phyloP scores from a whole-genome alignment of 768 basidiomycete genomes.

The Mycena metata region DNA sequence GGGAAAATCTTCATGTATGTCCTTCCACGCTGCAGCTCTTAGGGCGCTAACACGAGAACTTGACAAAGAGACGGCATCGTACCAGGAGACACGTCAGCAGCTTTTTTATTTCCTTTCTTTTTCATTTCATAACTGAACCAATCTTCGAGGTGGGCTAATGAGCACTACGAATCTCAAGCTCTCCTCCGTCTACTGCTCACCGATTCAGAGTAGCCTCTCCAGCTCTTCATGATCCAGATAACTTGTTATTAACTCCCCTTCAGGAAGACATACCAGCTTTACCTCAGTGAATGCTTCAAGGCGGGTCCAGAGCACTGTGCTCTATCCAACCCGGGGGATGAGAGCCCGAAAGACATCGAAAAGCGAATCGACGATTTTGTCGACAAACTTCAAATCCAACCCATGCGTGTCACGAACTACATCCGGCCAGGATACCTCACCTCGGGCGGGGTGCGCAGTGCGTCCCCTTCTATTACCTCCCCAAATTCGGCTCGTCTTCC shows the following conservation, averaged over 20 bases:
- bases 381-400: conserved; percentile 27
- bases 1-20: conserved; percentile 35
- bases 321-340: conserved; percentile 13
- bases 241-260: too few relatives aligned
- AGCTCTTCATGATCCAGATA: too few relatives aligned
- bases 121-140: too few relatives aligned
- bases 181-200: conserved; percentile 33
- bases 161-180: conserved; percentile 33
- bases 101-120: too few relatives aligned
- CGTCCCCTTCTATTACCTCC: too few relatives aligned
- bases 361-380: conserved; percentile 34
- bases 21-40: too few relatives aligned
- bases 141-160: conserved; percentile 36
- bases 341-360: conserved; percentile 22
- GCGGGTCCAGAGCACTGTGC: conserved; percentile 27
- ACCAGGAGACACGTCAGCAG: conserved; percentile 30
- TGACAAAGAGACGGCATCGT: conserved; percentile 37
- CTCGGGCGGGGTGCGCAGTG: conserved; percentile 35
- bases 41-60: too few relatives aligned
- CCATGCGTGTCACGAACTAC: conserved; percentile 28
- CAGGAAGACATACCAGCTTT: conserved; percentile 37
- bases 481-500: too few relatives aligned
- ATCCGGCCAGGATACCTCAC: conserved; percentile 34
- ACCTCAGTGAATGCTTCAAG: conserved; percentile 32
- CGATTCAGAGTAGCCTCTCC: conserved; percentile 34